Conservation (phyloP, 2,329 filamentous ascomycete genomes). For the Fusarium floridanum region DNA sequence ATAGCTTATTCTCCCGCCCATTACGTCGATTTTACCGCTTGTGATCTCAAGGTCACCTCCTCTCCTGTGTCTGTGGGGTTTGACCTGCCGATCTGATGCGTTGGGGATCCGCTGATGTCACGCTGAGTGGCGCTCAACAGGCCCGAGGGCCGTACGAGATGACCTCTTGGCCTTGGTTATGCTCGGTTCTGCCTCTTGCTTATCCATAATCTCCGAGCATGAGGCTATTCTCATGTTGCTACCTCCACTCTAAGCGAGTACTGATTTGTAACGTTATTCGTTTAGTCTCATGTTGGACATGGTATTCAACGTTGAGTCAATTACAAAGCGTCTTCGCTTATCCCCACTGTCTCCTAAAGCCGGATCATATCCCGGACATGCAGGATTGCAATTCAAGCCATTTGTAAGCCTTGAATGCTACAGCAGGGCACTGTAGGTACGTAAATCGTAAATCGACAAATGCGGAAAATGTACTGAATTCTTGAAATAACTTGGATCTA, state of each 20-base stretch:
- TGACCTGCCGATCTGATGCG: constrained; percentile 21
- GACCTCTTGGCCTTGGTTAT: not conserved
- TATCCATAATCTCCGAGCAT: constrained; percentile 17
- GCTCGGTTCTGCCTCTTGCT: not conserved
- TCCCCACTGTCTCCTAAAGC: not conserved
- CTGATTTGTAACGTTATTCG: constrained; percentile 17
- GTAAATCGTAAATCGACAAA: not conserved
- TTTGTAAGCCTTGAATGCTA: not conserved
- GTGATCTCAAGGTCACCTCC: constrained; percentile 1
- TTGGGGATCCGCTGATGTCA: constrained; percentile 39
- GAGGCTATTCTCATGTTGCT: not conserved
- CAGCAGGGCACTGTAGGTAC: no score
- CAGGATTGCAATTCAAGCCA: not conserved
- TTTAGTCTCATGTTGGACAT: not conserved
- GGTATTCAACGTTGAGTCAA: not conserved
- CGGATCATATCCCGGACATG: not conserved
- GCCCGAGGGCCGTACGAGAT: constrained; percentile 1
- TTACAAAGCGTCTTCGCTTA: not conserved
- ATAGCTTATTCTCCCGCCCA: constrained; percentile 12
- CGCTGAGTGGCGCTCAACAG: constrained; percentile 32
- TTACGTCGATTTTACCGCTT: constrained; percentile 19
- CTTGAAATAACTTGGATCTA: constrained; percentile 2
- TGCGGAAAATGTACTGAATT: not conserved
- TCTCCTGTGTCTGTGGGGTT: not conserved
- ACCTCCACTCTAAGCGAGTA: not conserved